Evolutionary conservation across 2,329 filamentous ascomycete species (phyloP).

Genomic region (Fusarium sp.): DNA sequence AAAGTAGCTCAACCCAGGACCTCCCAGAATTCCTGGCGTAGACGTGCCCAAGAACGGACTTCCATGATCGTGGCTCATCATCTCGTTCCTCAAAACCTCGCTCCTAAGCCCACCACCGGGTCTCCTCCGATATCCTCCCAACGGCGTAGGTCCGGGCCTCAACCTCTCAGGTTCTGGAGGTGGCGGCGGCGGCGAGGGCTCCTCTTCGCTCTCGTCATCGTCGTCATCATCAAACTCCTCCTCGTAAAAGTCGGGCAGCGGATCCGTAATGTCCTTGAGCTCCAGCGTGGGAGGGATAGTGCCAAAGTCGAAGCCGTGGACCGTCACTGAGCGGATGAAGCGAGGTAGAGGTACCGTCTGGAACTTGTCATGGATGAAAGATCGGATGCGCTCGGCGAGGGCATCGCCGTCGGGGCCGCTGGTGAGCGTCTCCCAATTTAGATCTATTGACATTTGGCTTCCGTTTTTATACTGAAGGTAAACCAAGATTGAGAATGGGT

Average conservation of each 20-base stretch:
- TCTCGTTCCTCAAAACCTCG: constrained; percentile 51
- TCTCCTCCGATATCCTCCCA: constrained; percentile 41
- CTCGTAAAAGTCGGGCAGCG: constrained; percentile 96
- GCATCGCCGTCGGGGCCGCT: constrained; percentile 87
- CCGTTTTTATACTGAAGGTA: background rate
- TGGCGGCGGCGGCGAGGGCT: constrained; percentile 31
- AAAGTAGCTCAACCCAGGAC: constrained; percentile 85
- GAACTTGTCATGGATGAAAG: constrained; percentile 96
- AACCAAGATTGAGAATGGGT: background rate
- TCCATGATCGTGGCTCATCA: constrained; percentile 58
- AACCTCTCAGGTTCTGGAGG: constrained; percentile 36
- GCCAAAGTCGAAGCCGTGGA: constrained; percentile 95
- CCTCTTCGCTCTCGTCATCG: constrained; percentile 55
- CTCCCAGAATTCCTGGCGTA: constrained; percentile 76
- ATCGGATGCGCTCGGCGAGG: constrained; percentile 87
- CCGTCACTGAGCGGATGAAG: constrained; percentile 96
- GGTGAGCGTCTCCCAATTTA: constrained; percentile 95
- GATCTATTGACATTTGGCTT: constrained; percentile 88
- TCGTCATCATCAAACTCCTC: constrained; percentile 71
- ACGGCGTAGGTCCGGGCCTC: constrained; percentile 33
- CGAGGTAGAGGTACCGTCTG: constrained; percentile 90
- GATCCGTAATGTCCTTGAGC: constrained; percentile 97
- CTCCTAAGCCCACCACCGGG: constrained; percentile 45
- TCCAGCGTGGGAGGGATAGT: constrained; percentile 84
- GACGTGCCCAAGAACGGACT: constrained; percentile 70